These are phyloP conservation scores for Trifolium fragiferum DNA, from an alignment of 306 rosid species.

Conservation along the genomic window DNA sequence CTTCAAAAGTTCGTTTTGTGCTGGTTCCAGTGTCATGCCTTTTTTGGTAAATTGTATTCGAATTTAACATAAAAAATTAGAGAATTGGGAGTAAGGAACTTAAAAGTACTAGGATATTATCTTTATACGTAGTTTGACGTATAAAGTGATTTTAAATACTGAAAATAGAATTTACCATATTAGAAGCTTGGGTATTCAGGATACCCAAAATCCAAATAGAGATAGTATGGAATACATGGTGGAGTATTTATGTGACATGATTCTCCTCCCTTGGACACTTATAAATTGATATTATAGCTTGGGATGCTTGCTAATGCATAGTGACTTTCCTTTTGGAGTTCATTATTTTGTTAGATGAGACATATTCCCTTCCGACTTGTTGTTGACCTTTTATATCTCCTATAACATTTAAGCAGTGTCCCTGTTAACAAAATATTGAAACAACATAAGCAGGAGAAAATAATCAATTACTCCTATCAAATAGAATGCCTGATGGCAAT, in stretches of 20 bases:
- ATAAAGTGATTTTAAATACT: no score
- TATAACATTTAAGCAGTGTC: background rate
- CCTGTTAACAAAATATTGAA: conserved; percentile 1
- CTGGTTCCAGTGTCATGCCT: background rate
- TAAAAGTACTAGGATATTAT: background rate
- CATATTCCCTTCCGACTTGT: background rate
- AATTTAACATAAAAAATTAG: background rate
- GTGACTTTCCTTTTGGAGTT: background rate
- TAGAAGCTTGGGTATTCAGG: background rate
- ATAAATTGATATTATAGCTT: background rate
- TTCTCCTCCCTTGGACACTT: background rate
- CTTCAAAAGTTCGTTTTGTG: background rate
- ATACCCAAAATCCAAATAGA: background rate
- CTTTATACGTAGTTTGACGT: background rate
- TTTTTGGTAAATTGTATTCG: background rate
- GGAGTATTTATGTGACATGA: background rate
- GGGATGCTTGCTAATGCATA: background rate
- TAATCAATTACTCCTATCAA: background rate
- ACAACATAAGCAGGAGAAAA: background rate
- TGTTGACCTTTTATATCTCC: background rate
- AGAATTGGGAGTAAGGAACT: background rate
- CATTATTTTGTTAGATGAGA: background rate
- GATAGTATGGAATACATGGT: background rate
- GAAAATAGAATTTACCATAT: no score
- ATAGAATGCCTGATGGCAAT: conserved; percentile 1